phyloP scores from a whole-genome alignment of 2,329 filamentous ascomycete genomes.

The Dactylellina cionopaga region DNA sequence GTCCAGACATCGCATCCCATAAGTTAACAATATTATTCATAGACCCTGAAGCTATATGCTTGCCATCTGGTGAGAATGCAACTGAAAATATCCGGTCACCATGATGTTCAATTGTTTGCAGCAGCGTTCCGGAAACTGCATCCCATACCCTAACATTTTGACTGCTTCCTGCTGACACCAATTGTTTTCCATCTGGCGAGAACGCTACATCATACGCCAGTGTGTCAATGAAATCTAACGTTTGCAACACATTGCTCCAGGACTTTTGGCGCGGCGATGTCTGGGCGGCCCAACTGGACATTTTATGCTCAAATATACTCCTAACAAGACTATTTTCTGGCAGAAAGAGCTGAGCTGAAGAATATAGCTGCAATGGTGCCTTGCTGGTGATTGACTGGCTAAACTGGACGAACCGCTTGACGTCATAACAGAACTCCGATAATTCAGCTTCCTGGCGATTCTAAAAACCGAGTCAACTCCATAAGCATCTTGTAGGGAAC shows the following conservation, averaged over 20 bases:
- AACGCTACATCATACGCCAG: not conserved
- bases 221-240: constrained; percentile 15
- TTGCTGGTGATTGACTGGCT: not conserved
- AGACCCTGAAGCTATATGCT: constrained; percentile 82
- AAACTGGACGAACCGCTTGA: not conserved
- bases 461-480: not conserved
- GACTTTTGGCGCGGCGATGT: not conserved
- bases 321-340: constrained; percentile 12
- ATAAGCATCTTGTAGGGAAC: not conserved
- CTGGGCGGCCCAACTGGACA: not conserved
- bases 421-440: not conserved
- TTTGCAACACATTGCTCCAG: not conserved
- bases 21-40: constrained; percentile 69
- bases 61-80: constrained; percentile 93
- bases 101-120: not conserved
- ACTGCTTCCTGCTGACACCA: not conserved
- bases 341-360: constrained; percentile 17
- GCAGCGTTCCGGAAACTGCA: constrained; percentile 70
- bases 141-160: not conserved
- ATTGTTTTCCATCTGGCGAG: constrained; percentile 74
- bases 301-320: not conserved
- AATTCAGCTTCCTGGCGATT: not conserved
- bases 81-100: constrained; percentile 83
- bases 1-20: constrained; percentile 62
- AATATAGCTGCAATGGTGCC: constrained; percentile 27